Percentiles rank a stretch among this genome's conserved stretches.
Evolutionary conservation across 331 rosid genomes (phyloP).

Genomic region (Dryas integrifolia): DNA sequence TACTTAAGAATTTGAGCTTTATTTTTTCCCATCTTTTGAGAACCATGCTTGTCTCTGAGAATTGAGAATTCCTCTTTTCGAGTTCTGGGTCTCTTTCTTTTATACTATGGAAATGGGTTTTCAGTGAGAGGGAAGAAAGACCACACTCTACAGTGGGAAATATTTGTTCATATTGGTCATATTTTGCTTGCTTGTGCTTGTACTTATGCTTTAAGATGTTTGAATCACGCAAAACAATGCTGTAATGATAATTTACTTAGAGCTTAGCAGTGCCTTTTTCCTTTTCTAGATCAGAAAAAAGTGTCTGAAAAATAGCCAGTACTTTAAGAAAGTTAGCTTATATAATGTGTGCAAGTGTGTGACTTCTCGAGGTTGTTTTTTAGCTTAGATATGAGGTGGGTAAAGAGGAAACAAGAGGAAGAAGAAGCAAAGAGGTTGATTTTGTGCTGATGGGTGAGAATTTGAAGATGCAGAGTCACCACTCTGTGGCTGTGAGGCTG

Average conservation of each 20-base stretch:
- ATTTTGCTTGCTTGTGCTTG: conserved; percentile 30
- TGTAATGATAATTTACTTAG: conserved; percentile 48
- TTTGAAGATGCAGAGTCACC: conserved; percentile 58
- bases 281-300: conserved; percentile 31
- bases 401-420: conserved; percentile 28
- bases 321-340: conserved; percentile 40
- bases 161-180: conserved; percentile 30
- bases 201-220: conserved; percentile 40
- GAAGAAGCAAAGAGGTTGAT: conserved; percentile 22
- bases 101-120: conserved; percentile 31
- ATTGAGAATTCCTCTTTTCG: conserved; percentile 31
- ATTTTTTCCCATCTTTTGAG: conserved; percentile 72
- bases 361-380: conserved; percentile 30
- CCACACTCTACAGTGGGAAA: conserved; percentile 4
- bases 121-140: conserved; percentile 17
- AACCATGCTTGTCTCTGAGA: conserved; percentile 67
- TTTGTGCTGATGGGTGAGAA: conserved; percentile 45
- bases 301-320: conserved; percentile 38
- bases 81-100: conserved; percentile 44
- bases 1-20: conserved; percentile 63
- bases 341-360: conserved; percentile 22
- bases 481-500: conserved; percentile 56
- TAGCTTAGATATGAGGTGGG: conserved; percentile 44
- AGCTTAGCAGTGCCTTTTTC: conserved; percentile 33
- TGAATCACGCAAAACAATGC: conserved; percentile 66